Conservation (phyloP, 306 rosid genomes). For the Canavalia gladiata region DNA sequence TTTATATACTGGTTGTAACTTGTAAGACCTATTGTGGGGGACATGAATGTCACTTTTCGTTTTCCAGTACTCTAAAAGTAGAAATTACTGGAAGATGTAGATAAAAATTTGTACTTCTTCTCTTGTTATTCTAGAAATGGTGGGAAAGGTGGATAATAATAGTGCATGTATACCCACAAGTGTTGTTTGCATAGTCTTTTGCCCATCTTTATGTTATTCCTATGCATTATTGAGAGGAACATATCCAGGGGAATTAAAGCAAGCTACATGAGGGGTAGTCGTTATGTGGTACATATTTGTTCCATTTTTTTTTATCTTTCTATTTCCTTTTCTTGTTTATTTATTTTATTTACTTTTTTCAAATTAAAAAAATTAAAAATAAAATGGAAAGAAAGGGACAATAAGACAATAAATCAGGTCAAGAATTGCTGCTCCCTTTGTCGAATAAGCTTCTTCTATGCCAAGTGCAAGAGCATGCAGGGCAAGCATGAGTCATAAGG, state of each 20-base stretch:
- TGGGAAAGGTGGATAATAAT: conserved; percentile 50
- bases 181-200: conserved; percentile 44
- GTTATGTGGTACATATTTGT: conserved; percentile 56
- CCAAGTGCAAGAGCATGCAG: neutral
- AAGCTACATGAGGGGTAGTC: conserved; percentile 74
- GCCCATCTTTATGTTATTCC: conserved; percentile 75
- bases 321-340: neutral
- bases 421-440: neutral
- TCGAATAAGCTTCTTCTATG: conserved; percentile 8
- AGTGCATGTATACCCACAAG: conserved; percentile 50
- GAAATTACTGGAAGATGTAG: conserved; percentile 34
- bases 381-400: neutral
- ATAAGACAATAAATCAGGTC: neutral
- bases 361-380: neutral
- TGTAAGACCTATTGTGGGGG: conserved; percentile 52
- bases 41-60: conserved; percentile 55
- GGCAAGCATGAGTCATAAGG: neutral
- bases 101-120: conserved; percentile 30
- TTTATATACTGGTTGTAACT: conserved; percentile 65
- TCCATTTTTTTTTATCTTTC: neutral
- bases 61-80: conserved; percentile 51
- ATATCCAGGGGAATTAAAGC: conserved; percentile 48
- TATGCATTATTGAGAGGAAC: conserved; percentile 81
- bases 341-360: neutral
- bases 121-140: conserved; percentile 44